These are phyloP conservation scores for Gamarada debralockiae DNA, from an alignment of 495 filamentous ascomycete genomes.

Conservation along the genomic window DNA sequence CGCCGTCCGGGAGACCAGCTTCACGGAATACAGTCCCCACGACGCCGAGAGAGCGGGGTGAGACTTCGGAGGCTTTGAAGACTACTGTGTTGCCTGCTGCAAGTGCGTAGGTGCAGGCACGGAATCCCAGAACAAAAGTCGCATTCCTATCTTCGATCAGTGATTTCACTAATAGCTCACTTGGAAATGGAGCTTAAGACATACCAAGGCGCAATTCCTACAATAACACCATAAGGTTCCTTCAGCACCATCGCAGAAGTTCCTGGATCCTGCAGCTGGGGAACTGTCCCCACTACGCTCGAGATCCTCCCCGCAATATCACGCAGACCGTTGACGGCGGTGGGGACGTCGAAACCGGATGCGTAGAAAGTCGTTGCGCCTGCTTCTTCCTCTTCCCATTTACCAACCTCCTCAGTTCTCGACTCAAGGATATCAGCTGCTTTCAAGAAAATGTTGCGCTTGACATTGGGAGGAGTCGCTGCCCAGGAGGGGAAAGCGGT, in stretches of 20 bases:
- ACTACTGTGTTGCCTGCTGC: slow-evolving; percentile 77
- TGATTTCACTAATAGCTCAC: neutral
- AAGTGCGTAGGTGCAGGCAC: slow-evolving; percentile 69
- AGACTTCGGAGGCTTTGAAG: slow-evolving; percentile 73
- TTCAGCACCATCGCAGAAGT: slow-evolving; percentile 62
- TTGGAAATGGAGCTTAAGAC: neutral
- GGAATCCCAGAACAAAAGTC: slow-evolving; percentile 64
- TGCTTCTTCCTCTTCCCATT: slow-evolving; percentile 66
- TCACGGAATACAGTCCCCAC: slow-evolving; percentile 66
- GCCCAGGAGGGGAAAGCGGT: slow-evolving; percentile 71
- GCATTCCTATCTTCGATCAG: slow-evolving; percentile 54
- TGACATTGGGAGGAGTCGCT: slow-evolving; percentile 52
- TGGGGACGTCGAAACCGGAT: slow-evolving; percentile 55
- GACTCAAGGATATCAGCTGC: slow-evolving; percentile 63
- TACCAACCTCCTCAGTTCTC: slow-evolving; percentile 56
- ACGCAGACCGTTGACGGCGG: slow-evolving; percentile 52
- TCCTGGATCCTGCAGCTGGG: slow-evolving; percentile 47
- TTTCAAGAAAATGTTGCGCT: slow-evolving; percentile 68
- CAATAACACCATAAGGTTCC: slow-evolving; percentile 77
- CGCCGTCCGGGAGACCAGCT: slow-evolving; percentile 64
- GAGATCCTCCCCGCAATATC: slow-evolving; percentile 69
- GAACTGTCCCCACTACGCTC: slow-evolving; percentile 57
- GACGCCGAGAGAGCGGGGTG: slow-evolving; percentile 70
- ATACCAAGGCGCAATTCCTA: slow-evolving; percentile 78
- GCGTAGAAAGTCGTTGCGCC: slow-evolving; percentile 51